These are phyloP conservation scores for Lactuca sativa DNA, from an alignment of 129 eudicot genomes.

Conservation along the genomic window DNA sequence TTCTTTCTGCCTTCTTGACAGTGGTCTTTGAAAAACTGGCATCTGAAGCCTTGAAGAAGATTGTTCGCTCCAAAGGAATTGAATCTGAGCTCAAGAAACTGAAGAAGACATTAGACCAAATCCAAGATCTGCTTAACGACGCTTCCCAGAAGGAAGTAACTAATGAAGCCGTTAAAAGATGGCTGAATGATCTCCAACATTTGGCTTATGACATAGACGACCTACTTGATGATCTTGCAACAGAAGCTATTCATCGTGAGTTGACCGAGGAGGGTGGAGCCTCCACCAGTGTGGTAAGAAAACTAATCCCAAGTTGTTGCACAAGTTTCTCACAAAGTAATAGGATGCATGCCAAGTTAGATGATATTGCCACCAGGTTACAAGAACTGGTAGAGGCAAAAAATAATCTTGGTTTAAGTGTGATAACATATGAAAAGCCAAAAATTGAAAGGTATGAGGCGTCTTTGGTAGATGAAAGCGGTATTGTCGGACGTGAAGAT, in stretches of 20 bases:
- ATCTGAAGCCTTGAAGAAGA: background rate
- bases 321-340: background rate
- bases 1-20: background rate
- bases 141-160: slow-evolving; percentile 15
- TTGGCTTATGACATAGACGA: slow-evolving; percentile 14
- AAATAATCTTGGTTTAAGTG: background rate
- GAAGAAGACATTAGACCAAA: background rate
- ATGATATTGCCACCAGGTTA: background rate
- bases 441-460: background rate
- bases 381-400: background rate
- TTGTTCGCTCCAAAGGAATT: background rate
- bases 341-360: background rate
- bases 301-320: slow-evolving; percentile 11
- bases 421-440: background rate
- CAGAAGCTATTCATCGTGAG: background rate
- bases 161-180: slow-evolving; percentile 6
- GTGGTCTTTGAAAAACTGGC: slow-evolving; percentile 3
- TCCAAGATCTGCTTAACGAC: background rate
- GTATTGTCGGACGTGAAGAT: slow-evolving; percentile 42
- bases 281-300: background rate
- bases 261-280: background rate
- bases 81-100: background rate
- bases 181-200: slow-evolving; percentile 12
- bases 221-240: background rate
- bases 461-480: slow-evolving; percentile 35